Percentiles rank a stretch among this genome's conserved stretches.
Evolutionary conservation across 371 early-diverging fungal species (phyloP).

Genomic region (Aphelidium insulamus): DNA sequence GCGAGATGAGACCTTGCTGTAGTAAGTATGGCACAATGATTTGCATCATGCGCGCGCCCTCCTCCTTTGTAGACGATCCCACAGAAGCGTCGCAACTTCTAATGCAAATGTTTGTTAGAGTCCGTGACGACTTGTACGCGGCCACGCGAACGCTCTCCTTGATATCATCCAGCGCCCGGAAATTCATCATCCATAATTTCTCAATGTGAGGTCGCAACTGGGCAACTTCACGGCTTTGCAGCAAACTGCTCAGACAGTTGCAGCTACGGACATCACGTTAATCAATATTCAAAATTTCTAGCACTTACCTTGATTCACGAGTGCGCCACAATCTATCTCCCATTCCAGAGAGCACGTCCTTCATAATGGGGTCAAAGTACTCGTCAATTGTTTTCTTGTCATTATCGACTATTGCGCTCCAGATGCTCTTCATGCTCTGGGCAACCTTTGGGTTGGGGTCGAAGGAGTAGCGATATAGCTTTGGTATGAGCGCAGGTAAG

Average conservation of each 20-base stretch:
- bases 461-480: slow-evolving; percentile 59
- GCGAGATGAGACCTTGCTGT: slow-evolving; percentile 51
- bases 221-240: slow-evolving; percentile 37
- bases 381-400: slow-evolving; percentile 43
- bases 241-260: slow-evolving; percentile 44
- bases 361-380: slow-evolving; percentile 54
- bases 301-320: slow-evolving; percentile 35
- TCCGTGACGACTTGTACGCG: slow-evolving; percentile 52
- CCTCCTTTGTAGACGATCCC: slow-evolving; percentile 27
- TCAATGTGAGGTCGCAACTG: slow-evolving; percentile 51
- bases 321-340: slow-evolving; percentile 68
- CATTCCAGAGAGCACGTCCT: slow-evolving; percentile 45
- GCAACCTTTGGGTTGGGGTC: slow-evolving; percentile 71
- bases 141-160: slow-evolving; percentile 74
- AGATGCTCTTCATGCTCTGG: slow-evolving; percentile 68
- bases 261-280: slow-evolving; percentile 5
- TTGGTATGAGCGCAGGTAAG: slow-evolving; percentile 50
- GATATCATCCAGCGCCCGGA: slow-evolving; percentile 77
- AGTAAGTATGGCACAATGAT: slow-evolving; percentile 70
- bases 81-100: slow-evolving; percentile 55
- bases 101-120: slow-evolving; percentile 52
- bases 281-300: slow-evolving; percentile 5
- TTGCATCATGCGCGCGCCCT: slow-evolving; percentile 22
- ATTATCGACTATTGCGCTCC: slow-evolving; percentile 58
- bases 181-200: slow-evolving; percentile 63